phyloP scores from a whole-genome alignment of 768 basidiomycete species.

The Scleroderma citrinum region DNA sequence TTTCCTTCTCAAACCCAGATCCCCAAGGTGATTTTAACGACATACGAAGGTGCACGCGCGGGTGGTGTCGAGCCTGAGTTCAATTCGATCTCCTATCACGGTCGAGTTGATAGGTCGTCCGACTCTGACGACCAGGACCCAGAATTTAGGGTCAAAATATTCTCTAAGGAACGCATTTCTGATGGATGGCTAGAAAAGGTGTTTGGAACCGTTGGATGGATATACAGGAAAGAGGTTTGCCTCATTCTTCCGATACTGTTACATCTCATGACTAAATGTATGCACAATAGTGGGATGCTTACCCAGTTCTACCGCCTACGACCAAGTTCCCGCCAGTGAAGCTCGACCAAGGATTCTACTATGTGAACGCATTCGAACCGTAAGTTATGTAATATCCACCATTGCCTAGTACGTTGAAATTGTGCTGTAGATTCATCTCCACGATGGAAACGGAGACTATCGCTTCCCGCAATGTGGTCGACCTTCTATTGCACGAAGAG shows the following conservation, averaged over 20 bases:
- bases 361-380: constrained; percentile 91
- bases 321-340: constrained; percentile 68
- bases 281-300: constrained; percentile 66
- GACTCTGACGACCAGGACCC: constrained; percentile 19
- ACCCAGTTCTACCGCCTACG: constrained; percentile 67
- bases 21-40: constrained; percentile 70
- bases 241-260: not conserved
- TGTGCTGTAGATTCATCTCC: constrained; percentile 57
- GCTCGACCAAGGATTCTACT: constrained; percentile 76
- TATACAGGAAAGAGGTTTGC: constrained; percentile 68
- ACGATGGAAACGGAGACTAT: constrained; percentile 95
- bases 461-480: constrained; percentile 76
- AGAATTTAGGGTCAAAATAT: constrained; percentile 83
- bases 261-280: constrained; percentile 5
- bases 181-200: constrained; percentile 65
- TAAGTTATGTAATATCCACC: constrained; percentile 33
- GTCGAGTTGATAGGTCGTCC: constrained; percentile 33
- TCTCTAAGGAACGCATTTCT: constrained; percentile 58
- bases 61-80: constrained; percentile 68
- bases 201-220: constrained; percentile 77
- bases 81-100: constrained; percentile 82
- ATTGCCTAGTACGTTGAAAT: not conserved
- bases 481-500: constrained; percentile 67
- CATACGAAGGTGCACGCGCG: constrained; percentile 51
- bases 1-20: constrained; percentile 37